Conservation (phyloP, 2,329 filamentous ascomycete species). For the Trichoderma afroharzianum region DNA sequence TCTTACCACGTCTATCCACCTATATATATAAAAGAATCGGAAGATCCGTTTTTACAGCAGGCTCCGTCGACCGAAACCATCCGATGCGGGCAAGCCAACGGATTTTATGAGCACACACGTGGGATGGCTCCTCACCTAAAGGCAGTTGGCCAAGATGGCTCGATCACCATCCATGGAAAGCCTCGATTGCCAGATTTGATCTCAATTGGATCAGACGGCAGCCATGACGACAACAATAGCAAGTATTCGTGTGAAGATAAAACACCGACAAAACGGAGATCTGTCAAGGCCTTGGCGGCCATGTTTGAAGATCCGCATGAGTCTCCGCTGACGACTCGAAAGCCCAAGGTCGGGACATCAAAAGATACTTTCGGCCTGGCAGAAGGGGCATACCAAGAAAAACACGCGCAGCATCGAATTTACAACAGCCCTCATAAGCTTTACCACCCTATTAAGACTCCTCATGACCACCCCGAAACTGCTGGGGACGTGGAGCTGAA, state of each 20-base stretch:
- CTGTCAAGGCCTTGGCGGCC: slow-evolving; percentile 50
- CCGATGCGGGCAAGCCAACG: not conserved
- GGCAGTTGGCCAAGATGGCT: not conserved
- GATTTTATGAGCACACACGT: not conserved
- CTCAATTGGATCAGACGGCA: not conserved
- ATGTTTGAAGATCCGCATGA: slow-evolving; percentile 42
- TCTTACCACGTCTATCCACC: not conserved
- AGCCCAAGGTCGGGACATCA: not conserved
- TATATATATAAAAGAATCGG: not conserved
- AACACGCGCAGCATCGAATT: not conserved
- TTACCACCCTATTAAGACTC: not conserved
- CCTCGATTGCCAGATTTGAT: not conserved
- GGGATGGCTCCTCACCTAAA: not conserved
- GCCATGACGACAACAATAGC: not conserved
- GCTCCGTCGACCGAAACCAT: not conserved
- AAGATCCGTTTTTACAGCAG: not conserved
- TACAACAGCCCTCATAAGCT: not conserved
- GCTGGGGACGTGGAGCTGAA: not conserved
- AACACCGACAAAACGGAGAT: slow-evolving; percentile 27
- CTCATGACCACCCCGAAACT: not conserved
- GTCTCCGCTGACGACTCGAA: not conserved
- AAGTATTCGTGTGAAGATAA: slow-evolving; percentile 14
- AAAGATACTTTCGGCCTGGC: not conserved
- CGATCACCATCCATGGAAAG: not conserved
- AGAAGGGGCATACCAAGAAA: not conserved